Base-by-base conservation (phyloP, 2,329 filamentous ascomycete genomes). In the Cladosporium sp. region DNA sequence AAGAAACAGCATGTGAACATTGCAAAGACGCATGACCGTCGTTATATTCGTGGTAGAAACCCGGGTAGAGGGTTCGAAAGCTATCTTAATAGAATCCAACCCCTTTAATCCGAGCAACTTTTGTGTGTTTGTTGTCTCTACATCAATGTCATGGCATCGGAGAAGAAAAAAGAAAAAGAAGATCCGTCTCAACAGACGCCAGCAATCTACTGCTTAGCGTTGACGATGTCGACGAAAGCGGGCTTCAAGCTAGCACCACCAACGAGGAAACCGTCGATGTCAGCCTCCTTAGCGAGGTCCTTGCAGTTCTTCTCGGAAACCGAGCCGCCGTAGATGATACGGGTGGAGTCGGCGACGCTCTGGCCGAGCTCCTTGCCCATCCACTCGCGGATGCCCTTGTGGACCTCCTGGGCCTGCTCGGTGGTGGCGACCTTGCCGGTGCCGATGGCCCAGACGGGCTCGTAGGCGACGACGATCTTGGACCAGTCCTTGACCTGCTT, bases 221-320 rank as follows among this genome's bases (percentile, higher is more conserved):
- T 86, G 76, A 86, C 80, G 63, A 86, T 86, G 61, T 86, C 82
- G 62, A 85, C 79, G 66, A 86, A 96, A 60, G 89, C 91, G 68
- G 92, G 92, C 85, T 97, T 97, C 77, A 97, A 83, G 71, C 88
- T 93, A 68, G 92, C 92, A 73, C 92, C 92, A 59, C 92, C 92
- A 61, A 97, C 92, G 61, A 97, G 82, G 85, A 97, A 97, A 53
- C 93, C 93, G 73, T 99, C 93, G 71, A 99, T 96, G 73, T 99
- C 93, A 58, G 82, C 71, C 82, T 97, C 84, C 80, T 90, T 92
- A 70, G 87, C 84, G 64, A 99, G 82, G 58, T 97, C 92, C 68
- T 79, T 82, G 80, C 89, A 95, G 84, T 99, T 99, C 87, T 96
- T 96, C 81, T 96, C 93, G 70, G 80, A 95, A 65, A 99, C 93